Percentiles rank a stretch among this genome's conserved stretches.
These are phyloP conservation scores for Kwoniella heveanensis DNA, from an alignment of 768 basidiomycete species.

Conservation along the genomic window DNA sequence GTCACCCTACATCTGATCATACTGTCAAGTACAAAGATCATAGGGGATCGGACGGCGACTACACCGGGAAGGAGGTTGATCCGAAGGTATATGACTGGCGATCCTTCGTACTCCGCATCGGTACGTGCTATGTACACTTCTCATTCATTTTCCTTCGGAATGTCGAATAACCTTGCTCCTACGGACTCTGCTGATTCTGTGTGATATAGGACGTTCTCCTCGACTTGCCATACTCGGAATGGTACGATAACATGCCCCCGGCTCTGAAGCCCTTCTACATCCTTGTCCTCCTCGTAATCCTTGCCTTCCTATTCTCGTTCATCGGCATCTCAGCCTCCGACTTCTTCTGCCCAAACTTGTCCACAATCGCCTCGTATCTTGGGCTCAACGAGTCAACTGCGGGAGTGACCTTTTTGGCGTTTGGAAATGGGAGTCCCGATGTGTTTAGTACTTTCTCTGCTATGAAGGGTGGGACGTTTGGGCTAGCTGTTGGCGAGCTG, in stretches of 20 bases:
- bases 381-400: constrained; percentile 91
- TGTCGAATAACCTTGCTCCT: too few relatives aligned
- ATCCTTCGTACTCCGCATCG: not conserved
- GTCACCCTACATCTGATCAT: constrained; percentile 32
- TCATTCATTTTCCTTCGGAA: not conserved
- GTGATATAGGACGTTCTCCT: constrained; percentile 3
- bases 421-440: constrained; percentile 96
- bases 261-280: constrained; percentile 27
- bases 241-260: constrained; percentile 21
- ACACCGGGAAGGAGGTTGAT: constrained; percentile 7
- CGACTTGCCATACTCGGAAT: constrained; percentile 22
- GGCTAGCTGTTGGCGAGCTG: constrained; percentile 90
- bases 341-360: constrained; percentile 96
- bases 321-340: constrained; percentile 93
- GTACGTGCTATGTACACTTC: not conserved
- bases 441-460: constrained; percentile 95
- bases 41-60: constrained; percentile 12
- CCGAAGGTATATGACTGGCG: not conserved
- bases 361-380: constrained; percentile 79
- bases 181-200: too few relatives aligned
- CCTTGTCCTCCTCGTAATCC: constrained; percentile 26
- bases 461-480: constrained; percentile 79
- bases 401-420: constrained; percentile 93
- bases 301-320: constrained; percentile 84
- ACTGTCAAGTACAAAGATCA: constrained; percentile 8